Evolutionary conservation across 106 monocot species (phyloP), one percentile per base, ranked within the genome.

Genomic region (Dendrobium huoshanense): DNA sequence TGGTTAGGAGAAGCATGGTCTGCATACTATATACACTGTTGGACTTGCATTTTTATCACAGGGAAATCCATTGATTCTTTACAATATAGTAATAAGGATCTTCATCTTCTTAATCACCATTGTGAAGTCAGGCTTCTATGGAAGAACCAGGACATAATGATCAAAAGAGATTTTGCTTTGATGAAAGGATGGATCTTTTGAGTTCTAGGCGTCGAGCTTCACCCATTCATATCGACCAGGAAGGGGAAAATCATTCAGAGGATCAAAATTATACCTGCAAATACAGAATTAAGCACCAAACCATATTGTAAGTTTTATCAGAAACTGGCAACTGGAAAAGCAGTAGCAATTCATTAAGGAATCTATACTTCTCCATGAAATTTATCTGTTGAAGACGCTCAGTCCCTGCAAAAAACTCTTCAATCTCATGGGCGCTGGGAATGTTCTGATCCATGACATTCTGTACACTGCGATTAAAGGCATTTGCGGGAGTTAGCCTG

Each of bases 221-320:
- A 86, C 82, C 92, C 92, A 92, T 79, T 89, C 87, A 79, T 88
- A 92, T 18, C 89, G 89, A 27, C 92, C 92, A 3, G 86, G 78
- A 31, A 92, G 88, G 1, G 92, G 92, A n/a, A 20, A 58, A 37
- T 89, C 92, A 24, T 84, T 92, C 80, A 89, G 89, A 9, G 92
- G 92, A 86, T 89, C 89, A 48, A 88, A 92, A 84, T 92, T 92
- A 75, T 92, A 92, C 89, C 92, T 88, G 41, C 65, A 80, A n/a
- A 33, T 45, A 25, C 24, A 55, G 9, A 27, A 65, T 4, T 43
- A 43, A 72, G 51, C 9, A 72, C 15, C 27, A 41, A 22, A 75
- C 7, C 22, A 25, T 2, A 16, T 8, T 19, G 31, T 41, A 20
- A 20, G 5, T 22, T n/a, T 7, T 6, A 22, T 65, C n/a, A 65